Evolutionary conservation across 2,329 filamentous ascomycete genomes (phyloP), one percentile per base, ranked within the genome.

Genomic region (Paraconiothyrium brasiliense): DNA sequence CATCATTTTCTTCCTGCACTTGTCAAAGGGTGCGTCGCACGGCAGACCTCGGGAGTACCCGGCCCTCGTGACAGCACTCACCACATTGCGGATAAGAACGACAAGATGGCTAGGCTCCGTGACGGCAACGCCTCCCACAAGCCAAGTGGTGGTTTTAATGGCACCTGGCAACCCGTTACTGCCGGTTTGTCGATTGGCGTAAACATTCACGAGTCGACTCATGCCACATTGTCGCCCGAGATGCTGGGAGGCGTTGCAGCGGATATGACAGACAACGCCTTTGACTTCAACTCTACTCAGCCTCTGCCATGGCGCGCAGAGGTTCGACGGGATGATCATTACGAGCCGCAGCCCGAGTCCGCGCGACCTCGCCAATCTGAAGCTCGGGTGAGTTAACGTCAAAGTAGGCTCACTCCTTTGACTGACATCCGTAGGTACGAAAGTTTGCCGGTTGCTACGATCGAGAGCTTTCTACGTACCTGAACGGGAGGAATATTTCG

Each of bases 201-300:
- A 10, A 5, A 22, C 24, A 22, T 7, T 14, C 1, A 22, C 5
- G 27, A 34, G 14, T 16, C 27, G 27, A 14, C 47, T 32, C 30
- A 13, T 20, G 20, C 46, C 24, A 20, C 20, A 11, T 30, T 22
- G 24, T 48, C 27, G 20, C 4, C 41, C 41, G 20, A 10, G 41
- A n/a, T 3, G 16, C 16, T 9, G 41, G 10, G n/a, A 13, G 16
- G 20, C 41, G 41, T 16, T 20, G 20, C n/a, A 22, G 11, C 20
- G 9, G 47, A 22, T 49, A 47, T 47, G 44, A 11, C 10, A 20
- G 24, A 7, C 35, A 37, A 14, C n/a, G 39, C 7, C 10, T 71
- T 69, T 30, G 60, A 71, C 49, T 70, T 71, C 63, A 70, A 71
- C 27, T 44, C 41, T 13, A 47, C 34, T 1, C 60, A 67, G n/a